phyloP scores from a whole-genome alignment of 1,284 basidiomycete genomes.

The Ganoderma sinense region DNA sequence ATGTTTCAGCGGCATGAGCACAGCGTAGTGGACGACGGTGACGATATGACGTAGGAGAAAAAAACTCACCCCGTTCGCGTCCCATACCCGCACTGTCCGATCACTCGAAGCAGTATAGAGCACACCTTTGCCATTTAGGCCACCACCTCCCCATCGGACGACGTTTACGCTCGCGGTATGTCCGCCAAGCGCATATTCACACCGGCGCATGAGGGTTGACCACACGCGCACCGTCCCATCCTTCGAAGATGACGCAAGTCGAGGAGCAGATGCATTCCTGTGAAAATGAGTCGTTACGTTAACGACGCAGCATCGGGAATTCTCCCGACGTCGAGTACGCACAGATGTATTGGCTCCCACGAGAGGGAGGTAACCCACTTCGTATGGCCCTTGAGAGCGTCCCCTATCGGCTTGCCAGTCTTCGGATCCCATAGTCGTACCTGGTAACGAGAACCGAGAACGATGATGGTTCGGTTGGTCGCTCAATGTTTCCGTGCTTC shows the following conservation, averaged over 20 bases:
- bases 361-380: conserved; percentile 98
- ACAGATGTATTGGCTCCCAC: conserved; percentile 97
- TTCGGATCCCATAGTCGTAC: conserved; percentile 92
- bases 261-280: conserved; percentile 79
- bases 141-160: conserved; percentile 93
- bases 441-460: conserved; percentile 39
- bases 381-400: conserved; percentile 89
- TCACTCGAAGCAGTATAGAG: conserved; percentile 96
- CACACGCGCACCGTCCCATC: conserved; percentile 96
- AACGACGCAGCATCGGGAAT: conserved; percentile 3
- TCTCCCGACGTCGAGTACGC: conserved; percentile 29
- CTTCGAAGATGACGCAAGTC: conserved; percentile 95
- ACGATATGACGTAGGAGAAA: neutral
- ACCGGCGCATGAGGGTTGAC: conserved; percentile 77
- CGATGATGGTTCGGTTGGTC: neutral
- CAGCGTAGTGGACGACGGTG: neutral
- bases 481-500: neutral
- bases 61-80: conserved; percentile 72
- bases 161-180: conserved; percentile 96
- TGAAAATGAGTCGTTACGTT: conserved; percentile 1
- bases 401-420: conserved; percentile 85
- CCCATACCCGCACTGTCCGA: conserved; percentile 94
- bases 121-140: conserved; percentile 72
- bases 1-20: conserved; percentile 2
- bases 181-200: conserved; percentile 91